These are phyloP conservation scores for Leucogyrophana mollusca DNA, from an alignment of 768 basidiomycete genomes.

Conservation along the genomic window DNA sequence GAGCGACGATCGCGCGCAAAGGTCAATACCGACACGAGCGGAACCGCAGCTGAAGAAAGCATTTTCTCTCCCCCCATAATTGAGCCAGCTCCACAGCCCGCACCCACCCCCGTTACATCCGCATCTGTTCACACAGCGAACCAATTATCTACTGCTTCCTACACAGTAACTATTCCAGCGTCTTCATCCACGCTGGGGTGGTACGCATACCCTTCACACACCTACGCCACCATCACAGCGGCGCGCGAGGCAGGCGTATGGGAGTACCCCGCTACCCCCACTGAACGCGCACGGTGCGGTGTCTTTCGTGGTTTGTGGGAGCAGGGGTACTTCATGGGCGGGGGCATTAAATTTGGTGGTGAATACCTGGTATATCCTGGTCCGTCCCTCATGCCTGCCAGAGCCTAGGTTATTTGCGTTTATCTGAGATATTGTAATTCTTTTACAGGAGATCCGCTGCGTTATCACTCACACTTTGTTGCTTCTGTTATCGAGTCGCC, in stretches of 20 bases:
- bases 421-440: slow-evolving; percentile 8
- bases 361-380: slow-evolving; percentile 97
- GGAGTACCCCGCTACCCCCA: slow-evolving; percentile 64
- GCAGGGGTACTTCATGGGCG: slow-evolving; percentile 84
- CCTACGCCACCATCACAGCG: slow-evolving; percentile 54
- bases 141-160: slow-evolving; percentile 21
- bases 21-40: slow-evolving; percentile 20
- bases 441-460: slow-evolving; percentile 78
- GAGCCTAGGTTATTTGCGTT: slow-evolving; percentile 2
- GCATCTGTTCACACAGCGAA: slow-evolving; percentile 4
- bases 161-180: slow-evolving; percentile 67
- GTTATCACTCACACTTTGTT: slow-evolving; percentile 97
- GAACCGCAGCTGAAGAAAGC: slow-evolving; percentile 20
- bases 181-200: slow-evolving; percentile 63
- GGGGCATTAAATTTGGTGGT: slow-evolving; percentile 92
- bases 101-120: background rate
- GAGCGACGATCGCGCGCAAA: slow-evolving; percentile 32
- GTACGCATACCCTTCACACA: slow-evolving; percentile 50
- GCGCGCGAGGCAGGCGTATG: slow-evolving; percentile 74
- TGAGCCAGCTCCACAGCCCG: background rate
- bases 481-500: slow-evolving; percentile 77
- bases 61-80: background rate
- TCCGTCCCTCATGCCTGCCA: slow-evolving; percentile 30
- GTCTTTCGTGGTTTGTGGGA: slow-evolving; percentile 83
- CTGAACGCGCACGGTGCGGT: slow-evolving; percentile 73